These are phyloP conservation scores for Sesbania bispinosa DNA, from an alignment of 306 rosid species.

Conservation along the genomic window DNA sequence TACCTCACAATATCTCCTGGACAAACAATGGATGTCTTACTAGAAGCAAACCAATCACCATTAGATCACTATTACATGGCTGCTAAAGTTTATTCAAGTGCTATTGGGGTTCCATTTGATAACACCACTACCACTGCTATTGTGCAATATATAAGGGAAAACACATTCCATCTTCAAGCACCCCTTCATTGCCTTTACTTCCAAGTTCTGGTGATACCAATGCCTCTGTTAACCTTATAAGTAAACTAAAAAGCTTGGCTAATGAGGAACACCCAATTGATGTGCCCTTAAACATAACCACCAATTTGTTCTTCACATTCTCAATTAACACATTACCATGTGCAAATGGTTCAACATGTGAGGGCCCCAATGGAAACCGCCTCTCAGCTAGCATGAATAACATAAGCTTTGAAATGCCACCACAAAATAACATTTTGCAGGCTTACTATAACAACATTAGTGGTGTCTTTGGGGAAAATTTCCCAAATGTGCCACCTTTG, in stretches of 20 bases:
- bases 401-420: constrained; percentile 42
- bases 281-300: constrained; percentile 35
- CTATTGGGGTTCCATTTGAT: background rate
- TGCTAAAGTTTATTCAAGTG: constrained; percentile 38
- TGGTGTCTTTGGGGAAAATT: constrained; percentile 33
- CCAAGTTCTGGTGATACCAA: constrained; percentile 42
- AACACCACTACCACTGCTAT: constrained; percentile 48
- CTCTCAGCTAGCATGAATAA: constrained; percentile 59
- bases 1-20: constrained; percentile 54
- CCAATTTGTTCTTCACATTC: constrained; percentile 21
- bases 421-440: constrained; percentile 20
- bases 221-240: constrained; percentile 27
- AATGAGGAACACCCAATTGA: constrained; percentile 32
- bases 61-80: constrained; percentile 54
- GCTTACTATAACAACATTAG: constrained; percentile 41
- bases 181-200: constrained; percentile 41
- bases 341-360: constrained; percentile 7
- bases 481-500: constrained; percentile 38
- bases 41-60: constrained; percentile 43
- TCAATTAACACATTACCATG: constrained; percentile 48
- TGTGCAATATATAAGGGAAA: constrained; percentile 28
- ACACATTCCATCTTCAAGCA: background rate
- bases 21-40: constrained; percentile 50
- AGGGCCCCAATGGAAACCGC: constrained; percentile 22
- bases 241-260: constrained; percentile 36